Conservation (phyloP, 2,329 filamentous ascomycete genomes). For the Aquanectria penicillioides region DNA sequence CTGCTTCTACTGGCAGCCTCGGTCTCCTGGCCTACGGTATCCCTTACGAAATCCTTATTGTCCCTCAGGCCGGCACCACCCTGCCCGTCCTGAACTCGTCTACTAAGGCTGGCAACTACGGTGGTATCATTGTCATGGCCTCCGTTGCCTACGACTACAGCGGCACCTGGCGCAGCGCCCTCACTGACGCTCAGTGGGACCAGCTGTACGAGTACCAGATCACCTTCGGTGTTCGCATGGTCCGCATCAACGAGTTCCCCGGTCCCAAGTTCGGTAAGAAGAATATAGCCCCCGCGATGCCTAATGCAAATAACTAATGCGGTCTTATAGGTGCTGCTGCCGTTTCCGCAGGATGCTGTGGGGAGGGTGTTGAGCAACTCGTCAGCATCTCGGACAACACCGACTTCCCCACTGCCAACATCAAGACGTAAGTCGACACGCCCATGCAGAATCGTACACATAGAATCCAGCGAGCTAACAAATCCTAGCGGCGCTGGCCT, state of each 20-base stretch:
- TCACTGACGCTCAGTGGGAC: constrained; percentile 26
- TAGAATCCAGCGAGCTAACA: background rate
- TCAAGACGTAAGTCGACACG: constrained; percentile 19
- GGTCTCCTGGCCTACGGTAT: constrained; percentile 28
- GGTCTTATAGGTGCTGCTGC: background rate
- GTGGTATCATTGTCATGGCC: constrained; percentile 20
- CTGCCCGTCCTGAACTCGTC: constrained; percentile 24
- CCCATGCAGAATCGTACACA: no score
- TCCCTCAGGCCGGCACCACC: constrained; percentile 14
- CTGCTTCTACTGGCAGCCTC: constrained; percentile 11
- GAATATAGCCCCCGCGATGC: no score
- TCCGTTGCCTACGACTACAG: constrained; percentile 25
- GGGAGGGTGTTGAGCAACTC: constrained; percentile 16
- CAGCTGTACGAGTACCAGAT: constrained; percentile 24
- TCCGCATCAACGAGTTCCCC: constrained; percentile 31
- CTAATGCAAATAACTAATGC: background rate
- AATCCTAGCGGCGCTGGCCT: constrained; percentile 11
- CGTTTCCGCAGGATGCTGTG: constrained; percentile 3
- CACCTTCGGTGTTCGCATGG: constrained; percentile 23
- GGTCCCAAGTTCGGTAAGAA: constrained; percentile 27
- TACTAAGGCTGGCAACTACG: constrained; percentile 15
- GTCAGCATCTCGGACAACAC: constrained; percentile 24
- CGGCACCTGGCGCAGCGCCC: constrained; percentile 23
- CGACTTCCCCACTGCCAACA: constrained; percentile 27
- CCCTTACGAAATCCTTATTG: constrained; percentile 23